phyloP scores from a whole-genome alignment of 768 basidiomycete species.

The Termitomyces sp. region DNA sequence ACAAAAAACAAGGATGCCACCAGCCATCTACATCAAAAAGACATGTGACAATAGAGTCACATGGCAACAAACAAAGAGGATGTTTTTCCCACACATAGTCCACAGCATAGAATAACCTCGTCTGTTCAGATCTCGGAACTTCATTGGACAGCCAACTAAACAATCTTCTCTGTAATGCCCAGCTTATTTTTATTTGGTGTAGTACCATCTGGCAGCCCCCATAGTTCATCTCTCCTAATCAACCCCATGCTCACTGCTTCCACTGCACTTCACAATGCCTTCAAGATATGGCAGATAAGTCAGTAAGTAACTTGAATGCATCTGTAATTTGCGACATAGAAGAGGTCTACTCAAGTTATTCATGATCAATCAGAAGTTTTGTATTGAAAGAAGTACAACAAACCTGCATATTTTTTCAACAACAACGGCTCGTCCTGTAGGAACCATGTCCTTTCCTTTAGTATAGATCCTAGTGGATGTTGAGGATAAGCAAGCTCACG shows the following conservation, averaged over 20 bases:
- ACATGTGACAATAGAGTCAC: too few species aligned
- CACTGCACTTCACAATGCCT: conserved; percentile 65
- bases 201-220: conserved; percentile 36
- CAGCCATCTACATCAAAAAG: too few species aligned
- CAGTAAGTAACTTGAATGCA: conserved; percentile 69
- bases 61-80: too few species aligned
- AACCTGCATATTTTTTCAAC: conserved; percentile 57
- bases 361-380: background rate
- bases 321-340: conserved; percentile 60
- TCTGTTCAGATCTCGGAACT: too few species aligned
- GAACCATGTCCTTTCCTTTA: conserved; percentile 54
- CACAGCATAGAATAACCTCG: too few species aligned
- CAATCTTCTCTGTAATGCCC: conserved; percentile 65
- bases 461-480: conserved; percentile 50
- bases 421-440: conserved; percentile 58
- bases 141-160: conserved; percentile 78
- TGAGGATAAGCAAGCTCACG: too few species aligned
- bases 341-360: conserved; percentile 42
- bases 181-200: conserved; percentile 40
- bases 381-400: conserved; percentile 19
- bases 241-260: conserved; percentile 63
- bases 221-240: conserved; percentile 60
- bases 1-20: too few species aligned
- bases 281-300: conserved; percentile 79
- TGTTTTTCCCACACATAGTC: too few species aligned